Base-by-base conservation (phyloP, 2,329 filamentous ascomycete species). In the Phyllachora maydis region DNA sequence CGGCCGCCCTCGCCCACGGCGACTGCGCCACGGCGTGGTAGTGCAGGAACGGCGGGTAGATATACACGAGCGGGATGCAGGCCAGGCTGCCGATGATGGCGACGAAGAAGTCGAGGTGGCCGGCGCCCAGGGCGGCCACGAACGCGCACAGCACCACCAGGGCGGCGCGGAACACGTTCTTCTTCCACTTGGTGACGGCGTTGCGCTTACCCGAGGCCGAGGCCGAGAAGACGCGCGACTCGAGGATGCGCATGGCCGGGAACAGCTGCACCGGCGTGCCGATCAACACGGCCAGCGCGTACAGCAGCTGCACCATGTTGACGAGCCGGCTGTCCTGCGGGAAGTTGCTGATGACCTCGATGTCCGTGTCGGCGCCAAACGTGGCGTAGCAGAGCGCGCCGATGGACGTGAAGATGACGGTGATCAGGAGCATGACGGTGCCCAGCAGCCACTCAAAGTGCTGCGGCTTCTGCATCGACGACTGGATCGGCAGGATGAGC, bases 301-400 rank as follows among this genome's bases (percentile, higher is more conserved):
- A 81, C 24, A 79, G 52, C 38, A 77, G 71, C 36, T 81, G 74
- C 6, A 81, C 70, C 0, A 66, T 65, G 32, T 81, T 78, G 50
- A 81, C 74, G n/a, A 79, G 54, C 26, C 61, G 59, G 43, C 61
- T 73, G 34, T 57, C 54, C 35, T 78, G 73, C 0, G 74, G 74
- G 36, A 69, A 78, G 43, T 79, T 79, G 46, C 69, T 67, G 40
- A 81, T 77, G 45, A 81, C 64, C 38, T 79, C 71, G 28, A 76
- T 77, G 36, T 65, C 60, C 6, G 74, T 78, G 26, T 57, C 45
- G 26, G 60, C 54, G 23, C 74, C 74, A 38, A 79, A 79, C 0
- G 72, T 74, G 10, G 69, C 72, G 41, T 81, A 81, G 42, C 70
- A 77, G 12, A 81, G 57, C 1, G 67, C 66, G 18, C 74, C 74